These are phyloP conservation scores for Xylogone sp. DNA, from an alignment of 2,329 filamentous ascomycete genomes.

Conservation along the genomic window DNA sequence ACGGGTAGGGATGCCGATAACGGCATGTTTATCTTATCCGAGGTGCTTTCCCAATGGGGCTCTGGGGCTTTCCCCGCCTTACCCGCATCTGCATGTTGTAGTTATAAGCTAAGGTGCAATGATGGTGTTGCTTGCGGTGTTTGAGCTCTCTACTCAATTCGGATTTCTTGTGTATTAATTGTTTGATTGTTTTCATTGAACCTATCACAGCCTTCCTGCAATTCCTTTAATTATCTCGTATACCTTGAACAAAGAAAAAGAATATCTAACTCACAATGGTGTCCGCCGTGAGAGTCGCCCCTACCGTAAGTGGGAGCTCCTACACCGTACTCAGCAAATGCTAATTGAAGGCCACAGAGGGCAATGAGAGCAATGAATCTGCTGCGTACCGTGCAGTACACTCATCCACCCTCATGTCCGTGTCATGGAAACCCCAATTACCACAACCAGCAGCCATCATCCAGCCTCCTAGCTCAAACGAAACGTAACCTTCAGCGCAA, in stretches of 20 bases:
- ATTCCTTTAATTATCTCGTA: too few species aligned
- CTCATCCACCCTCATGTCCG: slow-evolving; percentile 82
- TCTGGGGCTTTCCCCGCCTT: background rate
- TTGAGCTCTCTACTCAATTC: too few species aligned
- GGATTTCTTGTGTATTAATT: too few species aligned
- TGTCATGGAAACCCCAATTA: slow-evolving; percentile 92
- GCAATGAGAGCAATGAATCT: slow-evolving; percentile 65
- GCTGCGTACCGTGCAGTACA: slow-evolving; percentile 86
- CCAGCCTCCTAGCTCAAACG: slow-evolving; percentile 35
- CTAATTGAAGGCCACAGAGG: slow-evolving; percentile 32
- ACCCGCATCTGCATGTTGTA: too few species aligned
- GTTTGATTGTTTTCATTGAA: too few species aligned
- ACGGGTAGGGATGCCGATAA: background rate
- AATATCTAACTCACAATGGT: slow-evolving; percentile 11
- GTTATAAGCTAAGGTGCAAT: too few species aligned
- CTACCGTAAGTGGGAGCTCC: slow-evolving; percentile 17
- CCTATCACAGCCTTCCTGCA: too few species aligned
- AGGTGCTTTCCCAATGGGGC: background rate
- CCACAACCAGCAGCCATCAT: slow-evolving; percentile 46
- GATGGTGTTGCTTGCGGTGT: too few species aligned
- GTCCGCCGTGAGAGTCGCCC: slow-evolving; percentile 23
- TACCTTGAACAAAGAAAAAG: too few species aligned
- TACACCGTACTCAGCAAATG: background rate
- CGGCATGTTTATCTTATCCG: background rate
- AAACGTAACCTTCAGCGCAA: slow-evolving; percentile 43